These are phyloP conservation scores for Zygosaccharomyces kombuchaensis DNA, from an alignment of 805 yeast genomes.

Conservation along the genomic window DNA sequence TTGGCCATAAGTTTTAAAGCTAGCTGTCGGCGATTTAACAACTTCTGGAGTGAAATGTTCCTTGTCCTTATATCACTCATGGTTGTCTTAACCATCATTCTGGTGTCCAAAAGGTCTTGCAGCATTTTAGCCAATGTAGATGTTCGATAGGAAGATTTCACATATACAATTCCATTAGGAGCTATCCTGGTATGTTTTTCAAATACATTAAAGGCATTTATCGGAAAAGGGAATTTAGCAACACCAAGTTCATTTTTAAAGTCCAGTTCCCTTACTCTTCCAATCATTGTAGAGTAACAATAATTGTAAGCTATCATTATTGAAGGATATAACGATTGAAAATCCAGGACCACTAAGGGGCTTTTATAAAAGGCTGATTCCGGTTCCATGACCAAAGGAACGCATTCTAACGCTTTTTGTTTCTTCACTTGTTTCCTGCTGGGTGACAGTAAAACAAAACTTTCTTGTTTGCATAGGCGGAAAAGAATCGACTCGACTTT, in stretches of 20 bases:
- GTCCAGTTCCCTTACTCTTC: constrained; percentile 53
- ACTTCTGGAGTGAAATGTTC: constrained; percentile 47
- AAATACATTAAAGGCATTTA: constrained; percentile 52
- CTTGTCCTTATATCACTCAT: constrained; percentile 43
- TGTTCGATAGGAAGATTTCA: constrained; percentile 57
- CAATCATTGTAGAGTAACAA: constrained; percentile 72
- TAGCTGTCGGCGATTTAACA: constrained; percentile 72
- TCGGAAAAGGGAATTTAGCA: constrained; percentile 44
- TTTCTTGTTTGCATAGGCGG: constrained; percentile 73
- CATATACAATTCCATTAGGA: constrained; percentile 85
- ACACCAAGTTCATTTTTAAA: constrained; percentile 51
- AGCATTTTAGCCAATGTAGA: constrained; percentile 81
- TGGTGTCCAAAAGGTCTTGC: constrained; percentile 71
- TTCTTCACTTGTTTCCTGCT: constrained; percentile 73
- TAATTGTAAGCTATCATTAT: constrained; percentile 86
- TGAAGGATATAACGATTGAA: constrained; percentile 92
- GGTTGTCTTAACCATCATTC: constrained; percentile 73
- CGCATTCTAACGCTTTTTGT: constrained; percentile 80
- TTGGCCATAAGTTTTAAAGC: constrained; percentile 89
- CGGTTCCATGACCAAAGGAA: constrained; percentile 93
- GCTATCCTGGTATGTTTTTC: constrained; percentile 58
- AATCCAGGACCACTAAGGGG: constrained; percentile 86
- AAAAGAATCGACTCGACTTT: constrained; percentile 84
- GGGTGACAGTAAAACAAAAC: constrained; percentile 70
- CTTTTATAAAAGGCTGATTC: constrained; percentile 76